Conservation (phyloP, 495 filamentous ascomycete species). For the Parathielavia hyrcaniae region DNA sequence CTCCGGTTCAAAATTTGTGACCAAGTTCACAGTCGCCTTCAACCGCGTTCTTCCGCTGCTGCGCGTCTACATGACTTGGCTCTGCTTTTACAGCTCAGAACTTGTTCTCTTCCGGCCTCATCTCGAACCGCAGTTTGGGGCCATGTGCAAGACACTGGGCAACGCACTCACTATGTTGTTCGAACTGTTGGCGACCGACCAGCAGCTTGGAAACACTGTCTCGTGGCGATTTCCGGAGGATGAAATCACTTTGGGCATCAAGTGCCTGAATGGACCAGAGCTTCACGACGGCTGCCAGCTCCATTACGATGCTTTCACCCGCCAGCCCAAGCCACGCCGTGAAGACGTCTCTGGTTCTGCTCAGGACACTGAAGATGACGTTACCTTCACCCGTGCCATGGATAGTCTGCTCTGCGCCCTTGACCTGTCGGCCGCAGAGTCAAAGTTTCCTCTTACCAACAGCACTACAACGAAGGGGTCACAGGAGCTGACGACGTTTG, state of each 20-base stretch:
- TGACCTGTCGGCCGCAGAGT: slow-evolving; percentile 20
- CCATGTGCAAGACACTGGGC: slow-evolving; percentile 36
- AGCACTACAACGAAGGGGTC: slow-evolving; percentile 12
- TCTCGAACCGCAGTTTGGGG: slow-evolving; percentile 39
- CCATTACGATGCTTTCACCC: slow-evolving; percentile 23
- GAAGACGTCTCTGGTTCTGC: slow-evolving; percentile 20
- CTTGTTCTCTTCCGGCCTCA: slow-evolving; percentile 34
- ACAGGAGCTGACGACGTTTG: slow-evolving; percentile 18
- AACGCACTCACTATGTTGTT: slow-evolving; percentile 34
- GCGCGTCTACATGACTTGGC: slow-evolving; percentile 43
- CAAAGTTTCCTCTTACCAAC: slow-evolving; percentile 23
- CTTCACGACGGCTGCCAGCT: slow-evolving; percentile 31
- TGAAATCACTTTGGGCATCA: slow-evolving; percentile 38
- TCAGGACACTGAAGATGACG: slow-evolving; percentile 19
- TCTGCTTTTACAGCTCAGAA: slow-evolving; percentile 36
- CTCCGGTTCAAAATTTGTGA: not conserved
- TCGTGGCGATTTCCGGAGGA: slow-evolving; percentile 37
- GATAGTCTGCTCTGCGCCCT: slow-evolving; percentile 25
- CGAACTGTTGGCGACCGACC: slow-evolving; percentile 27
- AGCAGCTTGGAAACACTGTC: slow-evolving; percentile 29
- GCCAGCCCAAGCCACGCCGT: slow-evolving; percentile 24
- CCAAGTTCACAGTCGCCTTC: slow-evolving; percentile 28
- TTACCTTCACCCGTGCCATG: slow-evolving; percentile 22
- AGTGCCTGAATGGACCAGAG: slow-evolving; percentile 33
- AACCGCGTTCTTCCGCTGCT: slow-evolving; percentile 32